Evolutionary conservation across 108 stramenopile genomes (phyloP), one percentile per base, ranked within the genome.

Genomic region (Cylindrotheca fusiformis): DNA sequence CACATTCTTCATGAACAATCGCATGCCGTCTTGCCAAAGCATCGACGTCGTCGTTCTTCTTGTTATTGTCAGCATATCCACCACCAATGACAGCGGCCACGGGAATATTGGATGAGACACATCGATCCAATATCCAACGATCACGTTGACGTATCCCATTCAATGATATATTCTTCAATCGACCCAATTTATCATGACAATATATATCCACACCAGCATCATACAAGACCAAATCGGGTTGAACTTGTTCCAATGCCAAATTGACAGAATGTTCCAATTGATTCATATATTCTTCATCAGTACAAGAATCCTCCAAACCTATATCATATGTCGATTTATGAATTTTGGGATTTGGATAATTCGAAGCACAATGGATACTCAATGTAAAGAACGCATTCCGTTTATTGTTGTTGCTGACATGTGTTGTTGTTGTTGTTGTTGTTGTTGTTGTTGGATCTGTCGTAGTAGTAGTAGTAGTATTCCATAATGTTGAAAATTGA

Each of bases 201-300:
- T 74, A 85, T 3, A 85, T 68, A 67, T 94, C 93, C 0, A 89
- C 86, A 8, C 93, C 93, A 18, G 89, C 93, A 76, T 90, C 82
- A 60, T 87, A 94, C 17, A 94, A 52, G 3, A 88, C 73, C n/a
- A 94, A 62, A 49, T 90, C 83, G 12, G 93, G 93, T 31, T 75
- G 33, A 8, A 80, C 47, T 45, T 77, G 77, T 0, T 48, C 52
- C 0, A 94, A 41, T 19, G 86, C 86, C 25, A 26, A 41, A 1
- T 74, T 58, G 18, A 92, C 76, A 24, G 69, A 65, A 18, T 30
- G n/a, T 49, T 48, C 20, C 46, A 94, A 60, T 2, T 63, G 65
- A 0, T 70, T 57, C 45, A 94, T 14, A 45, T 87, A 90, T 48
- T 75, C 74, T 0, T 72, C 76, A 58, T 94, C 89, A 12, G 33